Evolutionary conservation across 495 filamentous ascomycete genomes (phyloP), one percentile per base, ranked within the genome.

Genomic region (Neurospora africana): DNA sequence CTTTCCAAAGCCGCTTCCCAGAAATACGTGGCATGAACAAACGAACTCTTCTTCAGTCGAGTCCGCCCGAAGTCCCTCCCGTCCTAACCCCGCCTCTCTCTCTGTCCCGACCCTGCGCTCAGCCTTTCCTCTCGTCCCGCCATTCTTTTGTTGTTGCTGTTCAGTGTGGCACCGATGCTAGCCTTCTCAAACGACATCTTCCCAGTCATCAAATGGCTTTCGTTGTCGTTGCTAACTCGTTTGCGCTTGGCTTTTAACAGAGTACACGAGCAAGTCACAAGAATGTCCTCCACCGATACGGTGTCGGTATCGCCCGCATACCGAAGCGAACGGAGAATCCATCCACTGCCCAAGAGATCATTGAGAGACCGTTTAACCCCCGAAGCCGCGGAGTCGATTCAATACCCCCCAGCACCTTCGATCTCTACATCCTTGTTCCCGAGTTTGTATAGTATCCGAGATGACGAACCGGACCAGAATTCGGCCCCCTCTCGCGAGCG

Each of bases 341-440:
- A 94, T 47, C 96, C 96, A 68, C 86, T 99, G 70, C 96, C 96
- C 39, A 95, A 91, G 82, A 89, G 93, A 73, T 89, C 91, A 71
- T 85, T 98, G 23, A 91, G 93, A 68, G 93, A 94, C 74, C 90
- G 93, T 44, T 85, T 99, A 33, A 91, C 94, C 19, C 89, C 90
- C 73, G 93, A 95, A 75, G 89, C 92, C 72, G 94, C 92, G 69
- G 90, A 91, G 43, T 89, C 89, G 19, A 95, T 97, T 75, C 84
- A 89, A 70, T 98, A 92, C 77, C 92, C 94, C 2, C 89, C 92
- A 1, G 84, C 88, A 4, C 91, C 91, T 5, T 86, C 88, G 47
- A 87, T 86, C 17, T 85, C 88, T 4, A 85, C 88, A 39, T 89
- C 94, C 17, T 78, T 93, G 30, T 97, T 97, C 80, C 90, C 89